Evolutionary conservation across 2,329 filamentous ascomycete genomes (phyloP).

Genomic region (Trichoderma sp.): DNA sequence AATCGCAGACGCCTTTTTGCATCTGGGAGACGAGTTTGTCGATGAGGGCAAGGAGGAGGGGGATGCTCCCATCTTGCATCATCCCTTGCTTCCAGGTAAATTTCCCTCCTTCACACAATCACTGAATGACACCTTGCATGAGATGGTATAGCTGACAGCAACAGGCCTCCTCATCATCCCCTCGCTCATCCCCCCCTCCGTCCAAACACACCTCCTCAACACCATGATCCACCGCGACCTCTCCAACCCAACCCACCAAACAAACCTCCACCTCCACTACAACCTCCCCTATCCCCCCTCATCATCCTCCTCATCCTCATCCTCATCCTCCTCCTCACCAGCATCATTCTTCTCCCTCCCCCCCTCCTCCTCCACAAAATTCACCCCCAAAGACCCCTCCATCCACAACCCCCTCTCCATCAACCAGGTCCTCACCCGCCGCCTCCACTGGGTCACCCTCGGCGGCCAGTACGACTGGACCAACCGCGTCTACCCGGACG

Average conservation of each 20-base stretch:
- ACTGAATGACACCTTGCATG: no score
- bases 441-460: conserved; percentile 90
- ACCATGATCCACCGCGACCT: conserved; percentile 78
- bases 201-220: conserved; percentile 71
- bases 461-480: conserved; percentile 98
- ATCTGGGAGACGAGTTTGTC: conserved; percentile 42
- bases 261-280: conserved; percentile 88
- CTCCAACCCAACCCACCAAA: conserved; percentile 72
- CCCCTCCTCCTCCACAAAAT: conserved; percentile 55
- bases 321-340: conserved; percentile 40
- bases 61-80: conserved; percentile 61
- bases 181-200: conserved; percentile 66
- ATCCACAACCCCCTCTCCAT: conserved; percentile 76
- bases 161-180: conserved; percentile 82
- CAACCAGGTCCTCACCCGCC: conserved; percentile 71
- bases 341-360: conserved; percentile 62
- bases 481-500: conserved; percentile 73
- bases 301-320: conserved; percentile 43
- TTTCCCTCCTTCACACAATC: no score
- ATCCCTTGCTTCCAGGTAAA: conserved; percentile 70
- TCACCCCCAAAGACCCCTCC: conserved; percentile 67
- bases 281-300: conserved; percentile 60
- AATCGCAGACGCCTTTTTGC: conserved; percentile 48
- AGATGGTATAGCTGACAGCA: no score
- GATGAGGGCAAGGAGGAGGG: conserved; percentile 35